These are phyloP conservation scores for Ogataea wickerhamii DNA, from an alignment of 805 yeast species.

Conservation along the genomic window DNA sequence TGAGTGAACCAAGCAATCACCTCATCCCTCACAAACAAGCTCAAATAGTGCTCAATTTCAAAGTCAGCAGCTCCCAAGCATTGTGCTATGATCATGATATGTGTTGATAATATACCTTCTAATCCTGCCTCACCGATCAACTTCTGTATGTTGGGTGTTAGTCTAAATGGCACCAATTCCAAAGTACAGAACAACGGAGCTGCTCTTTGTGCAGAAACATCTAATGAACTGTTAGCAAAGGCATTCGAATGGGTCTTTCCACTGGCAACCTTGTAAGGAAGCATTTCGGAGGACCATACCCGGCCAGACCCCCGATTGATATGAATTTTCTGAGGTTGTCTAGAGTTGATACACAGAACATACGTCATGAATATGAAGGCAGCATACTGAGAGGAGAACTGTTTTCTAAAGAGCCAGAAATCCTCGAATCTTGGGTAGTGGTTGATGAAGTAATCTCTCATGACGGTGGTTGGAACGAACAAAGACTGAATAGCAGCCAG, in stretches of 20 bases:
- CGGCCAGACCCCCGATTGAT: constrained; percentile 79
- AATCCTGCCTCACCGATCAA: constrained; percentile 90
- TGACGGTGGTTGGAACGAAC: constrained; percentile 78
- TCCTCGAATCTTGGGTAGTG: constrained; percentile 80
- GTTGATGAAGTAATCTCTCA: constrained; percentile 71
- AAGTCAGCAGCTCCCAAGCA: constrained; percentile 89
- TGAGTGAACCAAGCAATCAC: constrained; percentile 91
- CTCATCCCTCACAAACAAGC: constrained; percentile 95
- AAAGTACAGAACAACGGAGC: constrained; percentile 86
- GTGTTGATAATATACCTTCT: constrained; percentile 87
- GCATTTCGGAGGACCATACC: constrained; percentile 93
- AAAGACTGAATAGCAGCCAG: constrained; percentile 84
- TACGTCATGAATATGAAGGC: constrained; percentile 88
- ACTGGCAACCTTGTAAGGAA: constrained; percentile 77
- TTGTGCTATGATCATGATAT: constrained; percentile 79
- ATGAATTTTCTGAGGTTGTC: constrained; percentile 92
- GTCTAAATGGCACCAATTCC: constrained; percentile 92
- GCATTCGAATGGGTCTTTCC: constrained; percentile 39
- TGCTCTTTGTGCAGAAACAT: constrained; percentile 48
- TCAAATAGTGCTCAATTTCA: constrained; percentile 84
- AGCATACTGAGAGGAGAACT: constrained; percentile 92
- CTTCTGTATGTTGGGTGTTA: constrained; percentile 93
- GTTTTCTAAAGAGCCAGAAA: constrained; percentile 95
- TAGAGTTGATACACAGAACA: constrained; percentile 87
- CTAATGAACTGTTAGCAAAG: constrained; percentile 42